phyloP scores from a whole-genome alignment of 306 rosid genomes.

The Cajanus cajan region DNA sequence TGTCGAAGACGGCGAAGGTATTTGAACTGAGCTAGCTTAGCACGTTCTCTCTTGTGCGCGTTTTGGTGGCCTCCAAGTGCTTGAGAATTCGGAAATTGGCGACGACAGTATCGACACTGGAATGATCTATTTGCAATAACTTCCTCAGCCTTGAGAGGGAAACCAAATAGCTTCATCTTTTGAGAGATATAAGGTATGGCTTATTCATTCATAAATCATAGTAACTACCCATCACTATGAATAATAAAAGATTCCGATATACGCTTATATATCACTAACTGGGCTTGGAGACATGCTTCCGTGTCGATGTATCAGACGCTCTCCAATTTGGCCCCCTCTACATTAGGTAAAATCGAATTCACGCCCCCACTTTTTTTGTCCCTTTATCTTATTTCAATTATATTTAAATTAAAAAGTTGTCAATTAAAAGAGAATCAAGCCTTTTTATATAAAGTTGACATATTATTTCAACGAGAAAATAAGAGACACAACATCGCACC shows the following conservation, averaged over 20 bases:
- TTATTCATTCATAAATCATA: neutral
- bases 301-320: neutral
- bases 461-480: neutral
- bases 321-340: neutral
- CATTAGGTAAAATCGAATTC: neutral
- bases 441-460: neutral
- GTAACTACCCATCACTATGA: neutral
- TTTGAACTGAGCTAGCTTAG: neutral
- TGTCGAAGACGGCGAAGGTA: neutral
- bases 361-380: neutral
- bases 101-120: neutral
- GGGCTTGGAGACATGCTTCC: neutral
- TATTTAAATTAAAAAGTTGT: neutral
- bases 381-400: neutral
- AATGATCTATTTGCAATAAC: neutral
- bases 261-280: neutral
- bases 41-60: neutral
- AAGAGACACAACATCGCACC: neutral
- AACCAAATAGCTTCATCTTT: slow-evolving; percentile 17
- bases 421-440: neutral
- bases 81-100: neutral
- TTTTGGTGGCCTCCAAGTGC: slow-evolving; percentile 10
- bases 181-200: no score
- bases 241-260: neutral
- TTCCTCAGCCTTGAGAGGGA: neutral